These are phyloP conservation scores for Termitomyces sp. DNA, from an alignment of 768 basidiomycete species.

Conservation along the genomic window DNA sequence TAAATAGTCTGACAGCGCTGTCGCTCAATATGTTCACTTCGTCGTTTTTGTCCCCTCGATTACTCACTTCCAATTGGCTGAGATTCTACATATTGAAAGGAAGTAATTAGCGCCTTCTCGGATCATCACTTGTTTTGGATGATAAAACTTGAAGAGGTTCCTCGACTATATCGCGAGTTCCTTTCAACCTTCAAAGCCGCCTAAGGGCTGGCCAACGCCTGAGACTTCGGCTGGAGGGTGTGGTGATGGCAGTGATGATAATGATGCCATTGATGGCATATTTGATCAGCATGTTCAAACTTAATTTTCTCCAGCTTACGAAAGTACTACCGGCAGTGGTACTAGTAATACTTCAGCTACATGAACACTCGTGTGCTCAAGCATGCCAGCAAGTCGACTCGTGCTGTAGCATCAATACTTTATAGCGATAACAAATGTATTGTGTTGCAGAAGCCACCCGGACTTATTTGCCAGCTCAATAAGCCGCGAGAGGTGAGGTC, in stretches of 20 bases:
- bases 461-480: conserved; percentile 46
- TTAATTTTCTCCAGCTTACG: no score
- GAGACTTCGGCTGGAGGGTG: no score
- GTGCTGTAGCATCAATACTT: conserved; percentile 17
- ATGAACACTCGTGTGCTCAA: conserved; percentile 3
- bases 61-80: no score
- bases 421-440: conserved; percentile 52
- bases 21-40: not conserved
- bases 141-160: not conserved
- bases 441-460: conserved; percentile 57
- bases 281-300: no score
- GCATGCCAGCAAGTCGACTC: not conserved
- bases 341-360: not conserved
- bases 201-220: no score
- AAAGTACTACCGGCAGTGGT: no score
- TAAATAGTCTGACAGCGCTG: not conserved
- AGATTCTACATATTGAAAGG: not conserved
- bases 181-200: no score
- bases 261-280: no score
- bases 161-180: no score
- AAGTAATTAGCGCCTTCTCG: not conserved
- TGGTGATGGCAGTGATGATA: no score
- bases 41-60: not conserved
- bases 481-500: conserved; percentile 5
- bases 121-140: not conserved